Percentiles rank a stretch among this genome's conserved stretches.
These are phyloP conservation scores for Corinectria fuckeliana DNA, from an alignment of 2,329 filamentous ascomycete species.

Conservation along the genomic window DNA sequence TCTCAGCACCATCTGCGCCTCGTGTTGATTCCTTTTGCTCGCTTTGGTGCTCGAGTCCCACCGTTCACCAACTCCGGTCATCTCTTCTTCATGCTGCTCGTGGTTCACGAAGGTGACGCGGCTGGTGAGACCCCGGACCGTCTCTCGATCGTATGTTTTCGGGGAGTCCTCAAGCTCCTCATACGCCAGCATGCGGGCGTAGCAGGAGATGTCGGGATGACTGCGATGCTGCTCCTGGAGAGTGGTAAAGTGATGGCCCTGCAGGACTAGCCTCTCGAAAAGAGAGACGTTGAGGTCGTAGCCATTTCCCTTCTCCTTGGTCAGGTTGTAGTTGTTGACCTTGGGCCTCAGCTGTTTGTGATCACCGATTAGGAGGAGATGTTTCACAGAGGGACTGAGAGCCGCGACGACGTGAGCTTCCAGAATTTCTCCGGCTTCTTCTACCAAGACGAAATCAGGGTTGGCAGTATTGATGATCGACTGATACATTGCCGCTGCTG, in stretches of 20 bases:
- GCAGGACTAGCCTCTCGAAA: conserved; percentile 70
- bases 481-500: conserved; percentile 68
- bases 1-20: conserved; percentile 70
- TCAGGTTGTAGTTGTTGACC: conserved; percentile 64
- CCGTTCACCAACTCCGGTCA: conserved; percentile 52
- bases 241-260: conserved; percentile 59
- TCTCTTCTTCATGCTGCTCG: conserved; percentile 55
- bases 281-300: conserved; percentile 72
- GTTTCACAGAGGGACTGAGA: conserved; percentile 60
- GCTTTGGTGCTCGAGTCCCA: conserved; percentile 56
- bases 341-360: conserved; percentile 77
- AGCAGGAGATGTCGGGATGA: conserved; percentile 68
- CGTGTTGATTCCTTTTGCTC: conserved; percentile 67
- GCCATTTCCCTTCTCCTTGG: conserved; percentile 67
- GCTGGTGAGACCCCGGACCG: conserved; percentile 62
- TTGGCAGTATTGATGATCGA: conserved; percentile 58
- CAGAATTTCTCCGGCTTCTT: conserved; percentile 77
- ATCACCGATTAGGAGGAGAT: conserved; percentile 75
- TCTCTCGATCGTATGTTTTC: conserved; percentile 53
- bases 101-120: conserved; percentile 74
- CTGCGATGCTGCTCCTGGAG: conserved; percentile 72
- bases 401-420: conserved; percentile 70
- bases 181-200: conserved; percentile 66
- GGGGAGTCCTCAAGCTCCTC: conserved; percentile 63
- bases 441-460: conserved; percentile 69